Evolutionary conservation across 1,284 basidiomycete genomes (phyloP).

Genomic region (Fomitopsis pinicola): DNA sequence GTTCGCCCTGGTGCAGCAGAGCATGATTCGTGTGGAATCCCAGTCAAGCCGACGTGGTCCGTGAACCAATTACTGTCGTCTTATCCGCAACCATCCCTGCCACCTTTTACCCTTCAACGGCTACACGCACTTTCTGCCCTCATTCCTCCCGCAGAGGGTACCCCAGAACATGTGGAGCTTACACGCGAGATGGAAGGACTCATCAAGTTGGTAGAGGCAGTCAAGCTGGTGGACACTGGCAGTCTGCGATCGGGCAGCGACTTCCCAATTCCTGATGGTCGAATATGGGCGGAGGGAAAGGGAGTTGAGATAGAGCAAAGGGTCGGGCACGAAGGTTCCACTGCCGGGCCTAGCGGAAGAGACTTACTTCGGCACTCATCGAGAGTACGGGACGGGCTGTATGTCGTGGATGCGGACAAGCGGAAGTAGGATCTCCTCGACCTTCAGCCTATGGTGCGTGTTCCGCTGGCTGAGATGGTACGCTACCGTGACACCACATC

Average conservation of each 20-base stretch:
- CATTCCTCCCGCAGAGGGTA: conserved; percentile 52
- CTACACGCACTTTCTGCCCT: conserved; percentile 71
- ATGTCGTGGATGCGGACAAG: conserved; percentile 43
- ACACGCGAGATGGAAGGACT: conserved; percentile 63
- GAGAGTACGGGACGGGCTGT: conserved; percentile 39
- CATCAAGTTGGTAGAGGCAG: conserved; percentile 72
- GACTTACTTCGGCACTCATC: conserved; percentile 47
- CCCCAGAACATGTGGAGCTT: conserved; percentile 43
- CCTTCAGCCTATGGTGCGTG: background rate
- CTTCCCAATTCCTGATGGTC: conserved; percentile 37
- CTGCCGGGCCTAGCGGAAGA: conserved; percentile 30
- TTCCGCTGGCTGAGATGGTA: background rate
- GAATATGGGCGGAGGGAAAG: conserved; percentile 36
- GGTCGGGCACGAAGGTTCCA: background rate
- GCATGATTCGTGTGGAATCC: conserved; percentile 58
- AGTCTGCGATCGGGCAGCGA: conserved; percentile 13
- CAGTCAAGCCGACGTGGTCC: conserved; percentile 68
- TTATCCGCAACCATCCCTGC: conserved; percentile 62
- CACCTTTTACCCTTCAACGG: conserved; percentile 48
- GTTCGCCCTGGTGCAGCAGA: conserved; percentile 13
- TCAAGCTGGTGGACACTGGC: conserved; percentile 53
- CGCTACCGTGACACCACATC: background rate
- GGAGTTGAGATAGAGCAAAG: conserved; percentile 32
- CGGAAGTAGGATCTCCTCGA: conserved; percentile 8
- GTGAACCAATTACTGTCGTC: conserved; percentile 69